Evolutionary conservation across 2,329 filamentous ascomycete genomes (phyloP).

Genomic region (Paecilomyces niveus): DNA sequence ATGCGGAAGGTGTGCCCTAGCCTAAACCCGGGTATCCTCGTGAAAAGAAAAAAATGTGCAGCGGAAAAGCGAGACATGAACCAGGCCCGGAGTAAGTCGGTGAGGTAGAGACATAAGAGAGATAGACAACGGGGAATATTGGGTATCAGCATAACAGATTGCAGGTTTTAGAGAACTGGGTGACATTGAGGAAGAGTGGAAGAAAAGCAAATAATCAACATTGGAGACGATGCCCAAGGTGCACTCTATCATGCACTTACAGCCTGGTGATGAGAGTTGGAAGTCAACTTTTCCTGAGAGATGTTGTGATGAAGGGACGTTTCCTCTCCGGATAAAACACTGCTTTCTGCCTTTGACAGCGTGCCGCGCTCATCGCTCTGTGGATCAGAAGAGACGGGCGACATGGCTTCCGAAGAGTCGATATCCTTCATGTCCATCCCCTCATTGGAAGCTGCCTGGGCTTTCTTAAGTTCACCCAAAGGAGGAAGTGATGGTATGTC

Average conservation of each 20-base stretch:
- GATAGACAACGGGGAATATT: not conserved
- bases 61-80: not conserved
- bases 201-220: slow-evolving; percentile 2
- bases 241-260: slow-evolving; percentile 17
- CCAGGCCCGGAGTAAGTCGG: not conserved
- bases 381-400: not conserved
- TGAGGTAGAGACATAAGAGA: not conserved
- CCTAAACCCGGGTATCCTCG: not conserved
- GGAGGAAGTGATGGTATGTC: slow-evolving; percentile 15
- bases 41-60: not conserved
- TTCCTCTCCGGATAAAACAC: slow-evolving; percentile 1
- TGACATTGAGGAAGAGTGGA: slow-evolving; percentile 9
- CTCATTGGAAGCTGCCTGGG: not conserved
- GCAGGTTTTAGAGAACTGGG: not conserved
- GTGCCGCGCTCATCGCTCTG: slow-evolving; percentile 1
- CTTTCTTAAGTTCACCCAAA: slow-evolving; percentile 1
- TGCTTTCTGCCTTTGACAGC: slow-evolving; percentile 2
- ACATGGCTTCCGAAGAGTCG: not conserved
- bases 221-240: not conserved
- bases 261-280: slow-evolving; percentile 18
- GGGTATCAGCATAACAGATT: slow-evolving; percentile 8
- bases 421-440: not conserved
- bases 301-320: slow-evolving; percentile 5
- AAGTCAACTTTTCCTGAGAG: slow-evolving; percentile 12
- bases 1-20: not conserved